A percentile compares a stretch with the other conserved stretches of the same genome.
Conservation (phyloP, 345 rosid species). For the Boechera divaricarpa region DNA sequence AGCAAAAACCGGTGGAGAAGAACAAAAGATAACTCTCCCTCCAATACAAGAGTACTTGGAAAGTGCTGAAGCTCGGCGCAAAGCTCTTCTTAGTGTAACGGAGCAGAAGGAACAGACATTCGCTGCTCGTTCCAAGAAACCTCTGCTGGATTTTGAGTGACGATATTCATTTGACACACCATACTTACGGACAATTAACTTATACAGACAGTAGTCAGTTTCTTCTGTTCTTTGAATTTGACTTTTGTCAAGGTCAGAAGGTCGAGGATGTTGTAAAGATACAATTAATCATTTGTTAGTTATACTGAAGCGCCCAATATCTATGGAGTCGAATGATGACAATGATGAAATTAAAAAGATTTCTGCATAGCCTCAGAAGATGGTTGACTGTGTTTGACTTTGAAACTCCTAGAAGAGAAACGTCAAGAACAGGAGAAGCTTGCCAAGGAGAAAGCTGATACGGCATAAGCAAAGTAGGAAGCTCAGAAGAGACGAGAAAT, state of each 20-base stretch:
- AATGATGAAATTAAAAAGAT: too few relatives aligned
- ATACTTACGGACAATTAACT: background rate
- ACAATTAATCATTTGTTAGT: background rate
- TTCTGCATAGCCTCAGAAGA: too few relatives aligned
- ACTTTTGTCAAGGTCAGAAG: constrained; percentile 7
- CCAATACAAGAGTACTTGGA: constrained; percentile 69
- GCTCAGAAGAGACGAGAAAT: too few relatives aligned
- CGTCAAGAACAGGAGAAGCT: too few relatives aligned
- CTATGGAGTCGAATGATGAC: too few relatives aligned
- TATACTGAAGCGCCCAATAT: too few relatives aligned
- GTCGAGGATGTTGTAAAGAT: background rate
- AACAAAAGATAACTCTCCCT: constrained; percentile 59
- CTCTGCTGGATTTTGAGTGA: constrained; percentile 54
- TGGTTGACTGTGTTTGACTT: too few relatives aligned
- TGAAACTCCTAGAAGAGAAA: too few relatives aligned
- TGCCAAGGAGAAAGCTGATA: too few relatives aligned
- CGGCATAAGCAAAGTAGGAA: too few relatives aligned
- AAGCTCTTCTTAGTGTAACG: constrained; percentile 51
- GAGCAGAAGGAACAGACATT: constrained; percentile 45
- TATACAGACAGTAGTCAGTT: background rate
- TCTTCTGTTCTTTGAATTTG: background rate
- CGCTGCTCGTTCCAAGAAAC: constrained; percentile 41
- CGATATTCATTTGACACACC: background rate
- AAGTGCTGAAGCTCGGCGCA: constrained; percentile 60
- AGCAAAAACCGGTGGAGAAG: constrained; percentile 48